Evolutionary conservation across 345 rosid species (phyloP), one percentile per base, ranked within the genome.

Genomic region (Gossypium anomalum): DNA sequence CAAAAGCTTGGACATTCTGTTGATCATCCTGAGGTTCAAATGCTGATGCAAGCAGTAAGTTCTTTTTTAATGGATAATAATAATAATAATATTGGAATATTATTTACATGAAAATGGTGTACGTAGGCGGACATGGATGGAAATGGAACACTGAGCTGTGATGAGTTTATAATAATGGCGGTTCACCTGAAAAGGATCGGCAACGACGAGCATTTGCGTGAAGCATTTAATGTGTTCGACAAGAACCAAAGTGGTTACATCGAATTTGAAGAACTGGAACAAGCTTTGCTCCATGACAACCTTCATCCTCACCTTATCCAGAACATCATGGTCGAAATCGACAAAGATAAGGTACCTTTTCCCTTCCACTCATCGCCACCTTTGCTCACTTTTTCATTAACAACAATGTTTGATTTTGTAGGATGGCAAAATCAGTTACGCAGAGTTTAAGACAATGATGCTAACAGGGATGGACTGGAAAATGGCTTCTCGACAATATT

Each of bases 401-500:
- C 7, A 34, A 34, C 41, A 5, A 34, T 5, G 41, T 68, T 72
- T 38, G 2, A 23, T 11, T 52, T 20, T 34, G 76, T 82, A 91
- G 97, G 99, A 95, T 66, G 98, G 99, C 17, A 78, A 93, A 77
- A 91, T 95, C 76, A 78, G 97, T 82, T 91, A 82, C 52, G 86
- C 83, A 19, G 99, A 95, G 84, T 95, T 95, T 45, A 89, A 78
- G 85, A 86, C 88, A 16, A 95, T 95, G 99, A 95, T 95, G 98
- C 81, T 85, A 55, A 84, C 81, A 7, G 99, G 99, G 2, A 80
- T 84, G 60, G 96, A 95, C 41, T 95, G 98, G 98, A 95, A 91
- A 74, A 95, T 95, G 99, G 93, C 88, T 22, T 95, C 99, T 0
- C 85, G 99, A 1, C 96, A 95, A 77, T 95, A 92, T 77, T 95